These are phyloP conservation scores for Parafenestella ontariensis DNA, from an alignment of 2,329 filamentous ascomycete species.

Conservation along the genomic window DNA sequence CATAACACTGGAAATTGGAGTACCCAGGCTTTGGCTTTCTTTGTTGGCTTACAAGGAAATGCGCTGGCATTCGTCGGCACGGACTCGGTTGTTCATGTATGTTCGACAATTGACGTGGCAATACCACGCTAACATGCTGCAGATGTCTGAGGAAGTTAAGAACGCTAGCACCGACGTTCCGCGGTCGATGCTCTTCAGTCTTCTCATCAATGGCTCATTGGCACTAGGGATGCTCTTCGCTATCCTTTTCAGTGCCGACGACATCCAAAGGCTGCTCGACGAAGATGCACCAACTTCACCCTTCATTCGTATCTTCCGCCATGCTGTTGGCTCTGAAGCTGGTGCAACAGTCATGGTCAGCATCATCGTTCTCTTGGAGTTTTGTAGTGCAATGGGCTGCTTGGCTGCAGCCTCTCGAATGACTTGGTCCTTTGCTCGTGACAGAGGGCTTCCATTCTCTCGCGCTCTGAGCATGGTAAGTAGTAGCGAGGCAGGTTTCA, in stretches of 20 bases:
- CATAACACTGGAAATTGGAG: slow-evolving; percentile 56
- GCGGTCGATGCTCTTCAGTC: slow-evolving; percentile 53
- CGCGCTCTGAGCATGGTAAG: slow-evolving; percentile 39
- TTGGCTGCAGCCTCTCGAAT: slow-evolving; percentile 53
- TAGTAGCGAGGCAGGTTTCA: neutral
- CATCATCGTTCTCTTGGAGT: slow-evolving; percentile 50
- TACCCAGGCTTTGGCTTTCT: slow-evolving; percentile 53
- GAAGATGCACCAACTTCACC: slow-evolving; percentile 39
- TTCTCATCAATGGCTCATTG: slow-evolving; percentile 51
- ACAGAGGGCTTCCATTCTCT: slow-evolving; percentile 52
- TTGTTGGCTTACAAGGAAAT: slow-evolving; percentile 52
- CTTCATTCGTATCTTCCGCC: slow-evolving; percentile 60
- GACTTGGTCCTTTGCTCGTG: slow-evolving; percentile 55
- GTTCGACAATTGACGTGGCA: slow-evolving; percentile 3
- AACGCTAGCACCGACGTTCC: slow-evolving; percentile 49
- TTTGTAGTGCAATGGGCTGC: slow-evolving; percentile 52
- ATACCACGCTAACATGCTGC: slow-evolving; percentile 4
- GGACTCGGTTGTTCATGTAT: slow-evolving; percentile 48
- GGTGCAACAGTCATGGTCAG: slow-evolving; percentile 59
- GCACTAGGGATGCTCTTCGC: slow-evolving; percentile 53
- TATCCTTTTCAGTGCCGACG: slow-evolving; percentile 50
- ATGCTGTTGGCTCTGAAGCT: slow-evolving; percentile 37
- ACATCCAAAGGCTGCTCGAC: slow-evolving; percentile 30
- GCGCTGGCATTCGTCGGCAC: slow-evolving; percentile 50
- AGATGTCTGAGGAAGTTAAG: slow-evolving; percentile 51